phyloP scores from a whole-genome alignment of 495 filamentous ascomycete species.

The Cairneyella variabilis region DNA sequence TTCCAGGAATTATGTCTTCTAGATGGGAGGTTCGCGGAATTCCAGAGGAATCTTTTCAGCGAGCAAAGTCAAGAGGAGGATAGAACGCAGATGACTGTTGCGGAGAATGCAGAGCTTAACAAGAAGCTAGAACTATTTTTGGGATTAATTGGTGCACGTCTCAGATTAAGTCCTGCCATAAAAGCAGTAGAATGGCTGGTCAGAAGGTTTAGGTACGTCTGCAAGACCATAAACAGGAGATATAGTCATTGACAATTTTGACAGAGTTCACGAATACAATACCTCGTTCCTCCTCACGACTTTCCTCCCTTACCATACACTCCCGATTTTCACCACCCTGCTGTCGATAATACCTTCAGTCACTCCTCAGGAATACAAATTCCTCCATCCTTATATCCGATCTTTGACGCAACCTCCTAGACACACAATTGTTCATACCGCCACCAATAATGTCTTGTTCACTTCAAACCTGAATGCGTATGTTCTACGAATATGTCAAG shows the following conservation, averaged over 20 bases:
- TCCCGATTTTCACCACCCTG: conserved; percentile 73
- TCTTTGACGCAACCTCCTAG: conserved; percentile 71
- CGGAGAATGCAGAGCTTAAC: conserved; percentile 79
- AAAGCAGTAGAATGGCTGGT: conserved; percentile 95
- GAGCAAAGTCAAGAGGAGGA: conserved; percentile 87
- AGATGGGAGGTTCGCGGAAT: conserved; percentile 69
- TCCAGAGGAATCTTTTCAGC: conserved; percentile 74
- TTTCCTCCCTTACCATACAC: conserved; percentile 87
- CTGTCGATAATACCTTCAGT: conserved; percentile 75
- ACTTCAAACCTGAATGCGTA: conserved; percentile 70
- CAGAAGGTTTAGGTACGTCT: conserved; percentile 75
- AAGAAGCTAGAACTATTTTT: conserved; percentile 75
- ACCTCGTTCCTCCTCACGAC: conserved; percentile 73
- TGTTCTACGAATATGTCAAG: conserved; percentile 61
- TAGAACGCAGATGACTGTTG: conserved; percentile 72
- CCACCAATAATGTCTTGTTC: conserved; percentile 66
- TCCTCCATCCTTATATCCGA: conserved; percentile 78
- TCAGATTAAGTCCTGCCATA: conserved; percentile 79
- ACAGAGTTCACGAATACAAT: conserved; percentile 89
- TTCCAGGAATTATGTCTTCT: conserved; percentile 86
- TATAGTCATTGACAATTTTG: neutral
- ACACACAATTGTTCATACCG: conserved; percentile 73
- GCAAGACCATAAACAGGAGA: neutral
- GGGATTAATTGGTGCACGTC: conserved; percentile 64
- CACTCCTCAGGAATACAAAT: conserved; percentile 71